Evolutionary conservation across 2,329 filamentous ascomycete genomes (phyloP), one percentile per base, ranked within the genome.

Genomic region (Aspergillus oerlinghausenensis): DNA sequence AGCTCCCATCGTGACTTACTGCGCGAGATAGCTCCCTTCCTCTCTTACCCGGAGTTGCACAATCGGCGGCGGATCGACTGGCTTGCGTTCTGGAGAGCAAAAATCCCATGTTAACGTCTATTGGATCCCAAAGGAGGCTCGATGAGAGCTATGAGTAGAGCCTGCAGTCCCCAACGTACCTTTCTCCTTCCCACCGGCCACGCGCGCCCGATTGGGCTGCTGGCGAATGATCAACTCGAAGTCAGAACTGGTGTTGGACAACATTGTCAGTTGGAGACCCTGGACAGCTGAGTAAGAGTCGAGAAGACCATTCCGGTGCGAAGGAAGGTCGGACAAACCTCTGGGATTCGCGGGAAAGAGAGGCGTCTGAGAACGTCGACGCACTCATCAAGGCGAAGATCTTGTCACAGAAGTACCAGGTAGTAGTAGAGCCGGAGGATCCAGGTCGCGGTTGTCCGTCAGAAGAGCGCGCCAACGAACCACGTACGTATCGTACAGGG

Each of bases 41-140:
- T 74, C 70, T 51, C 72, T 74, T 55, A 86, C 83, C 72, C 75
- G 73, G 49, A 96, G 80, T 75, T 93, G 86, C 49, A 96, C 79
- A 65, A 96, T 89, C 45, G 91, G 91, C 11, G 91, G 91, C 52
- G 76, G 91, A 70, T 96, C 91, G 67, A 96, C 85, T 7, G 91
- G 90, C 73, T 95, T 95, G 63, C 91, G 87, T 68, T 90, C 88
- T 89, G 70, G 55, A 52, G 53, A 51, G 51, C 28, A 54, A 47
- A 50, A 54, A 38, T 38, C 32, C 26, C 49, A 42, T 50, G 59
- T 67, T 54, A 62, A 53, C 59, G 28, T 51, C 50, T 51, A 47
- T 28, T 54, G 40, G 21, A 7, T 26, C 52, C 59, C 51, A 26
- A 50, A 14, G 35, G 21, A 29, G 35, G 32, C 48, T 47, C 17